Evolutionary conservation across 768 basidiomycete species (phyloP).

Genomic region (Tylopilus balloui): DNA sequence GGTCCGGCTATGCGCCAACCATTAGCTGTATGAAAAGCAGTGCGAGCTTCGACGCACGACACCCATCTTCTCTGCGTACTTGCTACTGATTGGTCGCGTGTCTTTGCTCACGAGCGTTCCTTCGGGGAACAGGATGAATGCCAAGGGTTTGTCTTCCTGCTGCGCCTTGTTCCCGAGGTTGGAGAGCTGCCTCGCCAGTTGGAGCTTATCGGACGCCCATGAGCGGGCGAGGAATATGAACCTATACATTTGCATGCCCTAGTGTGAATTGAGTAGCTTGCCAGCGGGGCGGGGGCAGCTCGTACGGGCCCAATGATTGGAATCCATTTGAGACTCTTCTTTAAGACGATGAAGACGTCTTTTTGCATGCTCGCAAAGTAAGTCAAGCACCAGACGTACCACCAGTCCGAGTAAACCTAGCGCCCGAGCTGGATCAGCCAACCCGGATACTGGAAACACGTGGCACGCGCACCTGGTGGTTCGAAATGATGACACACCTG

Average conservation of each 20-base stretch:
- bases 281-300: conserved; percentile 1
- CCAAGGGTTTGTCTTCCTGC: conserved; percentile 63
- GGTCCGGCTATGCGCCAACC: conserved; percentile 54
- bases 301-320: conserved; percentile 87
- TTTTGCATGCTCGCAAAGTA: conserved; percentile 67
- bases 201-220: conserved; percentile 78
- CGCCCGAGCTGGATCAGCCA: conserved; percentile 3
- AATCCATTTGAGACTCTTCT: conserved; percentile 82
- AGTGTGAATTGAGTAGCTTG: conserved; percentile 6
- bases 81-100: conserved; percentile 80
- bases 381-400: conserved; percentile 82
- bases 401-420: conserved; percentile 78
- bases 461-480: conserved; percentile 71
- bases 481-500: conserved; percentile 81
- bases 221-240: conserved; percentile 93
- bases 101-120: conserved; percentile 89
- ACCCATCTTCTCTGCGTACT: conserved; percentile 83
- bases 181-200: conserved; percentile 62
- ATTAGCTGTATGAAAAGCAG: conserved; percentile 11
- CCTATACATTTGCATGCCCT: conserved; percentile 92
- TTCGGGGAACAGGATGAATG: conserved; percentile 90
- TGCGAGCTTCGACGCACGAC: conserved; percentile 56
- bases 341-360: conserved; percentile 86
- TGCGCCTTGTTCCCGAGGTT: conserved; percentile 68
- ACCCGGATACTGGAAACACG: not conserved